Percentiles rank a stretch among this genome's conserved stretches.
phyloP scores from a whole-genome alignment of 2,329 filamentous ascomycete species.

The Thyridium curvatum region DNA sequence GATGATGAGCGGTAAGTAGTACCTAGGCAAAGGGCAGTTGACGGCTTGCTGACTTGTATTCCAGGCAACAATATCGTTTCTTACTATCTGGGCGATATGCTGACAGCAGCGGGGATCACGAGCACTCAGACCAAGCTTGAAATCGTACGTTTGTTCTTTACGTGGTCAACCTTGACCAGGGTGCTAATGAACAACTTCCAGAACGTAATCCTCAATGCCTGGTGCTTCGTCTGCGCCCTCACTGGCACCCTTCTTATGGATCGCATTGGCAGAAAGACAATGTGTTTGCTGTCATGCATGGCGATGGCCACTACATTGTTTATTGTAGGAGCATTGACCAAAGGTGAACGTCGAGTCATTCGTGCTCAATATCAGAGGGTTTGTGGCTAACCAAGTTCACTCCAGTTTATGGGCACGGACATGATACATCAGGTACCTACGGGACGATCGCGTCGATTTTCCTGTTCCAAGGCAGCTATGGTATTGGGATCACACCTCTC shows the following conservation, averaged over 20 bases:
- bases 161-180: too few relatives aligned
- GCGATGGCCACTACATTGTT: too few relatives aligned
- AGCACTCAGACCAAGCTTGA: too few relatives aligned
- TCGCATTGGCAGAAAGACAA: slow-evolving; percentile 27
- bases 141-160: too few relatives aligned
- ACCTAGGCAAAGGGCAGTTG: too few relatives aligned
- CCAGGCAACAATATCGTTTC: slow-evolving; percentile 9
- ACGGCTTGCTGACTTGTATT: background rate
- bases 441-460: slow-evolving; percentile 41
- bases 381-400: too few relatives aligned
- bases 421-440: slow-evolving; percentile 15
- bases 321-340: too few relatives aligned
- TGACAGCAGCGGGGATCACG: slow-evolving; percentile 5
- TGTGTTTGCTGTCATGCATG: too few relatives aligned
- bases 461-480: slow-evolving; percentile 44
- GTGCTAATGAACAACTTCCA: slow-evolving; percentile 1
- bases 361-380: too few relatives aligned
- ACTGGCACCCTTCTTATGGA: slow-evolving; percentile 34
- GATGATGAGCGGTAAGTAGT: background rate
- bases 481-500: slow-evolving; percentile 42
- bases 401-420: too few relatives aligned
- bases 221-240: slow-evolving; percentile 35
- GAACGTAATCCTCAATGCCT: slow-evolving; percentile 46
- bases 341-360: too few relatives aligned
- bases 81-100: slow-evolving; percentile 5